Evolutionary conservation across 106 monocot species (phyloP).

Genomic region (Phalaenopsis equestris): DNA sequence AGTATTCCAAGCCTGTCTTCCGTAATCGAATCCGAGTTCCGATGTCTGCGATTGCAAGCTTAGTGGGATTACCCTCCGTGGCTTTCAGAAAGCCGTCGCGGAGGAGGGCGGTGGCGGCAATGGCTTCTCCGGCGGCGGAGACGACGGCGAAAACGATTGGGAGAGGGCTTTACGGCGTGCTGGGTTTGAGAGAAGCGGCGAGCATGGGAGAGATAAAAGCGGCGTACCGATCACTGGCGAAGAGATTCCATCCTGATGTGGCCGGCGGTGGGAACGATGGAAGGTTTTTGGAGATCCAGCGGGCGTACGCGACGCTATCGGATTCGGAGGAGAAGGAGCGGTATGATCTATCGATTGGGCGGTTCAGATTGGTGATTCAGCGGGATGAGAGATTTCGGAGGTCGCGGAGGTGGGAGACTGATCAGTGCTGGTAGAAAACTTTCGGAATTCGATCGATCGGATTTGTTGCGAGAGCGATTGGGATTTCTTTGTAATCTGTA

Average conservation of each 20-base stretch:
- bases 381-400: neutral
- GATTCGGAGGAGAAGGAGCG: slow-evolving; percentile 20
- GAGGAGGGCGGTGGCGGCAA: neutral
- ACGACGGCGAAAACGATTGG: neutral
- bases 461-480: no score
- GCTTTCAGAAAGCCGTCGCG: neutral
- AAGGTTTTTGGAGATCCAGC: slow-evolving; percentile 30
- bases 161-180: slow-evolving; percentile 35
- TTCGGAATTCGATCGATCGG: no score
- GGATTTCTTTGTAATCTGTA: no score
- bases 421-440: slow-evolving; percentile 29
- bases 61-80: neutral
- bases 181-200: slow-evolving; percentile 32
- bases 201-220: slow-evolving; percentile 39
- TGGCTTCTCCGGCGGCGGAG: neutral
- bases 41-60: neutral
- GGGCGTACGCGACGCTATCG: slow-evolving; percentile 31
- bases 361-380: slow-evolving; percentile 1
- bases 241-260: slow-evolving; percentile 51
- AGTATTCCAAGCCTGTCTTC: no score
- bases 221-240: slow-evolving; percentile 59
- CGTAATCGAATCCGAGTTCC: no score
- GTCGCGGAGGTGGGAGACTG: slow-evolving; percentile 38
- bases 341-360: slow-evolving; percentile 11
- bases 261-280: neutral